Base-by-base conservation (phyloP, 352 stramenopile genomes). In the Blastocystis sp. region DNA sequence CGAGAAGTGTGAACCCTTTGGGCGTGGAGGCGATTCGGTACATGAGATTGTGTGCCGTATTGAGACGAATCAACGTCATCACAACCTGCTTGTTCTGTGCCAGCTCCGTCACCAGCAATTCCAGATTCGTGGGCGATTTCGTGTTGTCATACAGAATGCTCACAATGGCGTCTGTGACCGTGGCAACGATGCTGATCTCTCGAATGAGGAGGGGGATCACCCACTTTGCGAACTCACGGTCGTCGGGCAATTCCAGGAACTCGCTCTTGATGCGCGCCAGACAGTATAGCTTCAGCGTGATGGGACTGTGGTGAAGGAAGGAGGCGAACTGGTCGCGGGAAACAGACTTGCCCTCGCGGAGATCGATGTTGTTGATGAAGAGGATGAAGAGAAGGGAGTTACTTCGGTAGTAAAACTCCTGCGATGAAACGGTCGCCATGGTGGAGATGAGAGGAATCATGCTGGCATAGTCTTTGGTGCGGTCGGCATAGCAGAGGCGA, bases 101-200 rank as follows among this genome's bases (percentile, higher is more conserved):
- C 14, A 84, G 17, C 19, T 40, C 40, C 17, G 67, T 66, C n/a
- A 84, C 48, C 0, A 84, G 21, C 1, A 66, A 28, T 5, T 69
- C 56, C 74, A 67, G 23, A 38, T 43, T 62, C 2, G 14, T 21
- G n/a, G 61, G 40, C 21, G 45, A 43, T 38, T 60, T 84, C 2
- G 74, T 84, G 45, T 84, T 84, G n/a, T 84, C 45, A 28, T 84
- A 84, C 1, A 84, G 53, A 69, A 84, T 84, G 14, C 53, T 56
- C 2, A 64, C 41, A 48, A 84, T 43, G 1, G 69, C 56, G 40
- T 62, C 61, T 2, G 74, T 84, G 38, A 84, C 23, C 1, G 34
- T 62, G 2, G 74, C 53, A 7, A 28, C 74, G n/a, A 70, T 59
- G 9, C 48, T 67, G 60, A 84, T 84, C 34, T 84, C 45, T 10